Evolutionary conservation across 352 stramenopile genomes (phyloP), one percentile per base, ranked within the genome.

Genomic region (Poterioochromonas sp.): DNA sequence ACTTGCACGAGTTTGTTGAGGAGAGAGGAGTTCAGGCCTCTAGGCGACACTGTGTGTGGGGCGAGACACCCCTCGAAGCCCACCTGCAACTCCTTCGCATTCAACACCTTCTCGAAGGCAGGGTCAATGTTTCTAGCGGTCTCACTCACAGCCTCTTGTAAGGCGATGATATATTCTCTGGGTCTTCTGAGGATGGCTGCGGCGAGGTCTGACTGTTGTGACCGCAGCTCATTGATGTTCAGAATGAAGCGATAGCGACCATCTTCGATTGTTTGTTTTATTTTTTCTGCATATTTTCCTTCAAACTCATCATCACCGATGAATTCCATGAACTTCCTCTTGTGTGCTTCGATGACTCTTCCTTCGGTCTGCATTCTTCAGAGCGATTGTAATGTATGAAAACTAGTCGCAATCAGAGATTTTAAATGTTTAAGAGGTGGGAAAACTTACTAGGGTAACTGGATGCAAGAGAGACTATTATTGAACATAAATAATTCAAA

Each of bases 1-100:
- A 99, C 93, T 80, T 94, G 98, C 51, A 99, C 94, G 78, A 98
- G 89, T 73, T 96, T 89, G 11, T 91, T 92, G 12, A 98, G 83
- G 44, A 92, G 93, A 3, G 84, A 88, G 11, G 92, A 92, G 8
- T 92, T 87, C 37, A 99, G 86, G 0, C 90, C 88, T 47, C 95
- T 89, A n/a, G 95, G 95, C 79, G 89, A 96, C 22, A 97, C 88
- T 54, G 96, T 90, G 79, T 93, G 85, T 71, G 90, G 85, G 15
- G 92, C 92, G 69, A 98, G 96, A 74, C 93, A 89, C 39, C 95
- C 95, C 40, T 92, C 87, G 58, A 97, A 94, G 40, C 89, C 92
- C 8, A 96, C 88, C 79, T 94, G 86, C 77, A 94, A 90, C 76
- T 89, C 84, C 90, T 87, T 69, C 90, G 87, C 80, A 90, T 90